These are phyloP conservation scores for Iberis pinnata DNA, from an alignment of 345 rosid species.

Conservation along the genomic window DNA sequence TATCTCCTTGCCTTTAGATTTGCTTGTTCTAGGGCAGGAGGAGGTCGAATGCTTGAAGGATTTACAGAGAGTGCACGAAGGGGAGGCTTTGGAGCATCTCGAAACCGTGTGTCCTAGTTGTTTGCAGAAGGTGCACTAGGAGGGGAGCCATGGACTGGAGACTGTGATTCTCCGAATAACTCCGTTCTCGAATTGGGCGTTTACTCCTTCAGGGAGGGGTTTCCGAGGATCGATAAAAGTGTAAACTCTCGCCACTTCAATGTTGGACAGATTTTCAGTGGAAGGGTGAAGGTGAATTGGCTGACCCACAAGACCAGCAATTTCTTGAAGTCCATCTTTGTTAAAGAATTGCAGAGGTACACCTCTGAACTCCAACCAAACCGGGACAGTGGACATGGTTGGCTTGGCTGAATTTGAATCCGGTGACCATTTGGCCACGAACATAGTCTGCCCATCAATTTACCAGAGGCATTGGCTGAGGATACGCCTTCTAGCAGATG, in stretches of 20 bases:
- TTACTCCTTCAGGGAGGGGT: not conserved
- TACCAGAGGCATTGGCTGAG: not conserved
- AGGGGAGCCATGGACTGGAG: not conserved
- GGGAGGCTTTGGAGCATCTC: not conserved
- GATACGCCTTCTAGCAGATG: not conserved
- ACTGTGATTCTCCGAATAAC: not conserved
- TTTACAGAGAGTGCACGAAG: not conserved
- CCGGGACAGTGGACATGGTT: not conserved
- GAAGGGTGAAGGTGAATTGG: no score
- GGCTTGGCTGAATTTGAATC: not conserved
- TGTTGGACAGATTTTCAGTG: no score
- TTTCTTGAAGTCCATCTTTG: not conserved
- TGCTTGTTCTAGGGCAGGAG: not conserved
- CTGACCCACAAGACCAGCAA: no score
- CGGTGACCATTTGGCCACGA: not conserved
- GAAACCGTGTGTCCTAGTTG: not conserved
- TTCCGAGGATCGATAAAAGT: no score
- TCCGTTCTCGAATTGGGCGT: not conserved
- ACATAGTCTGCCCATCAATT: not conserved
- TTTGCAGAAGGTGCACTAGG: not conserved
- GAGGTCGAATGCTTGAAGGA: not conserved
- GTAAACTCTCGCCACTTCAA: no score
- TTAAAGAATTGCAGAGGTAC: not conserved
- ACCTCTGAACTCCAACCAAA: not conserved
- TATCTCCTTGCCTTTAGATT: not conserved